Conservation (phyloP, 768 basidiomycete species). For the Mycena leptocephala region DNA sequence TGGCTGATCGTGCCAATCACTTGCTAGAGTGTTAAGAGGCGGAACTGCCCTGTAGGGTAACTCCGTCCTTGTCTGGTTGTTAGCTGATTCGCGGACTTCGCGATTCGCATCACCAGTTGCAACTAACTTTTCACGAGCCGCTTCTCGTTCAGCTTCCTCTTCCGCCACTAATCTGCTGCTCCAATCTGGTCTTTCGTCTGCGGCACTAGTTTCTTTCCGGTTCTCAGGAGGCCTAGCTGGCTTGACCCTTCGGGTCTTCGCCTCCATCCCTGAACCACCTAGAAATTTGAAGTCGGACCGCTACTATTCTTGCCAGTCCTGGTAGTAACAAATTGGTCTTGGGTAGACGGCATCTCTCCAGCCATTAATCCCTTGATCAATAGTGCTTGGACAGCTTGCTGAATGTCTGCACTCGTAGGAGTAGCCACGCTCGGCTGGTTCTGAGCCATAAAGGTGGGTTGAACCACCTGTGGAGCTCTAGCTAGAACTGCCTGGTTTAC, state of each 20-base stretch:
- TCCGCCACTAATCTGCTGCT: no score
- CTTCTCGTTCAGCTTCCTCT: no score
- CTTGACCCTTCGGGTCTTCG: background rate
- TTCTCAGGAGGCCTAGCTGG: constrained; percentile 1
- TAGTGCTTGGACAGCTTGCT: background rate
- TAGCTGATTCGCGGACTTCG: no score
- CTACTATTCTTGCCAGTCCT: no score
- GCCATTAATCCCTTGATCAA: background rate
- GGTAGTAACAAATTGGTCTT: background rate
- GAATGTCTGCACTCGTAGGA: background rate
- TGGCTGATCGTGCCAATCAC: background rate
- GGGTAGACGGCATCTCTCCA: background rate
- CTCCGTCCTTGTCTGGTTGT: background rate
- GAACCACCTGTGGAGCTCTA: background rate
- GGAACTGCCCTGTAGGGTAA: background rate
- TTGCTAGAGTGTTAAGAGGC: background rate
- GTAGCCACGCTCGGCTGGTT: background rate
- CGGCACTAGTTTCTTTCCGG: background rate
- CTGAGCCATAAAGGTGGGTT: background rate
- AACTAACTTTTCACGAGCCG: no score
- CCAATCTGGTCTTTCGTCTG: no score
- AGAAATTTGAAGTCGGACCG: background rate
- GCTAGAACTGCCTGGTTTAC: background rate
- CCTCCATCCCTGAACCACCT: background rate
- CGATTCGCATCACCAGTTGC: no score